A percentile compares a stretch with the other conserved stretches of the same genome.
Conservation (phyloP, 306 rosid species). For the Castanospermum australe region DNA sequence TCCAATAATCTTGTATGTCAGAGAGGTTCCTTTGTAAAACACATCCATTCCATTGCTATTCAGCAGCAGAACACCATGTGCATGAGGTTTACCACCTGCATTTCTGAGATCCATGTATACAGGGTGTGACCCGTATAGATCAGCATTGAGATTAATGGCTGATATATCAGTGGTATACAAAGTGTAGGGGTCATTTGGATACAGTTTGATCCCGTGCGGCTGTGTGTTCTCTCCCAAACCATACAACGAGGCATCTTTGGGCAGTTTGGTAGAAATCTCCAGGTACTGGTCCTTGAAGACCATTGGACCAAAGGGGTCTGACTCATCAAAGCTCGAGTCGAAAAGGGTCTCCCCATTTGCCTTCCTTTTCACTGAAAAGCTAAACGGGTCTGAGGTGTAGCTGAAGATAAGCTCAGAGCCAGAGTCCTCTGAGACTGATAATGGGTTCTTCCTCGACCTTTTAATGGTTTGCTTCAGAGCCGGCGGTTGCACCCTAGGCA, state of each 20-base stretch:
- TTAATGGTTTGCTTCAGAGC: constrained; percentile 36
- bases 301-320: constrained; percentile 51
- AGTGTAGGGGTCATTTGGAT: constrained; percentile 77
- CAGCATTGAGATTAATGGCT: constrained; percentile 75
- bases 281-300: constrained; percentile 91
- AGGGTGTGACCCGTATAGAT: constrained; percentile 87
- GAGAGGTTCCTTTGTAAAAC: constrained; percentile 65
- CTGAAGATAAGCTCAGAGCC: constrained; percentile 61
- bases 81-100: constrained; percentile 54
- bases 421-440: constrained; percentile 45
- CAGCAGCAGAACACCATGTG: constrained; percentile 82
- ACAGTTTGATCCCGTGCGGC: constrained; percentile 72
- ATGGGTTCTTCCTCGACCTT: constrained; percentile 27
- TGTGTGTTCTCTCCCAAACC: constrained; percentile 92
- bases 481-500: constrained; percentile 74
- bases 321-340: constrained; percentile 47
- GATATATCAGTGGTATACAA: constrained; percentile 69
- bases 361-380: constrained; percentile 69
- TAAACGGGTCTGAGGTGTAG: constrained; percentile 70
- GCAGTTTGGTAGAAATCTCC: constrained; percentile 75
- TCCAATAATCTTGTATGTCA: constrained; percentile 85
- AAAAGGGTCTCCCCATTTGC: constrained; percentile 76
- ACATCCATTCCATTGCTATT: constrained; percentile 97
- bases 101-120: constrained; percentile 84
- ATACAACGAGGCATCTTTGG: constrained; percentile 68